Percentiles rank a stretch among this genome's conserved stretches.
These are phyloP conservation scores for Beauveria sp. DNA, from an alignment of 2,329 filamentous ascomycete genomes.

Conservation along the genomic window DNA sequence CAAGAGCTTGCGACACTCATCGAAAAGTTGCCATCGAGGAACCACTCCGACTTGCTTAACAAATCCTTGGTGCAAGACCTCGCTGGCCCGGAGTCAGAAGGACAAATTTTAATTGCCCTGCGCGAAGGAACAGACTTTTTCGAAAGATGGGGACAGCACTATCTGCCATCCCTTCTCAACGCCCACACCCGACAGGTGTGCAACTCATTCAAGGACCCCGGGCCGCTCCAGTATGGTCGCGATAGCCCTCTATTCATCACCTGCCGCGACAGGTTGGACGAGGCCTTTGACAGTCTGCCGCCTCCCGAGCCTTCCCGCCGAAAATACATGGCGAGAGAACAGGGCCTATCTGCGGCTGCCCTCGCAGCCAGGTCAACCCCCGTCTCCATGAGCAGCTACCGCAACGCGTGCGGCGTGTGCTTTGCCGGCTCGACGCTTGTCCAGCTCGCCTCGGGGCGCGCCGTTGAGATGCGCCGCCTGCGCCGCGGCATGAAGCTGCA, in stretches of 20 bases:
- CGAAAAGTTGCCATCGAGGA: slow-evolving; percentile 25
- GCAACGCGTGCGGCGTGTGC: slow-evolving; percentile 35
- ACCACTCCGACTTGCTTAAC: slow-evolving; percentile 32
- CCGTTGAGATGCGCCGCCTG: slow-evolving; percentile 35
- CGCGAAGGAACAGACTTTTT: slow-evolving; percentile 28
- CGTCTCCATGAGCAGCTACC: slow-evolving; percentile 37
- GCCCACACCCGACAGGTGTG: slow-evolving; percentile 51
- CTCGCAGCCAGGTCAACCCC: not conserved
- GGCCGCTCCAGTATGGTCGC: slow-evolving; percentile 45
- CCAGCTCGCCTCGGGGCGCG: slow-evolving; percentile 32
- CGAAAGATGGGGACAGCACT: slow-evolving; percentile 48
- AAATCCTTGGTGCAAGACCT: slow-evolving; percentile 43
- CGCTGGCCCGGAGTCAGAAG: slow-evolving; percentile 31
- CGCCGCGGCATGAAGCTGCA: slow-evolving; percentile 38
- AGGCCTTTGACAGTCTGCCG: slow-evolving; percentile 39
- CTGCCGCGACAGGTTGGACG: slow-evolving; percentile 42
- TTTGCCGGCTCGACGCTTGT: slow-evolving; percentile 45
- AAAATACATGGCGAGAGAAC: not conserved
- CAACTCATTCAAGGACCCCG: slow-evolving; percentile 55
- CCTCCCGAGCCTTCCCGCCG: slow-evolving; percentile 32
- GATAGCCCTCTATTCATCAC: slow-evolving; percentile 43
- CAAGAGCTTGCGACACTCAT: slow-evolving; percentile 25
- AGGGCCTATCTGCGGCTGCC: not conserved
- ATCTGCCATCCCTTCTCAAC: slow-evolving; percentile 47
- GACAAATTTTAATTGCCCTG: slow-evolving; percentile 45